These are phyloP conservation scores for Linum lewisii DNA, from an alignment of 345 rosid genomes.

Conservation along the genomic window DNA sequence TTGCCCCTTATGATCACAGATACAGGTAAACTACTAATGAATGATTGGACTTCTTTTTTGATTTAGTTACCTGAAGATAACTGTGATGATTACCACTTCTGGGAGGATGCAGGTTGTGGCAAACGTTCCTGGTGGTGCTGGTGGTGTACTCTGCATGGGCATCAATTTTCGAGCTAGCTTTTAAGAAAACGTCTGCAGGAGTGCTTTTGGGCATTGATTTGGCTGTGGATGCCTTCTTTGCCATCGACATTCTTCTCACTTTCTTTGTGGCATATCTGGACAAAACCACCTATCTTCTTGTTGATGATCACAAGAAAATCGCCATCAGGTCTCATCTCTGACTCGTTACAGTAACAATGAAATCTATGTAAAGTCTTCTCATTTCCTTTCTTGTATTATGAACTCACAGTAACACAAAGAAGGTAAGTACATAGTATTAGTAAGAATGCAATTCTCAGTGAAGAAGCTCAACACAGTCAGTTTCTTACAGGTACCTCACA, in stretches of 20 bases:
- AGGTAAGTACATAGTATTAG: too few relatives aligned
- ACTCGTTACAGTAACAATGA: too few relatives aligned
- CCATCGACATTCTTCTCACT: conserved; percentile 64
- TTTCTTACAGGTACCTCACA: conserved; percentile 42
- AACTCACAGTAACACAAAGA: not conserved
- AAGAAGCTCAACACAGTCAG: not conserved
- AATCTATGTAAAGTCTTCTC: not conserved
- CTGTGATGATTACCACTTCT: too few relatives aligned
- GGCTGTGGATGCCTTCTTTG: conserved; percentile 70
- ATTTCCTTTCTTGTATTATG: not conserved
- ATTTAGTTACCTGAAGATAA: not conserved
- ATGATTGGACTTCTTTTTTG: not conserved
- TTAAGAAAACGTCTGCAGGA: conserved; percentile 45
- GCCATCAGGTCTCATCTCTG: conserved; percentile 33
- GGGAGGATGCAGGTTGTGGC: conserved; percentile 55
- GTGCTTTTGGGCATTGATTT: conserved; percentile 44
- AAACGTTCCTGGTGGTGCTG: conserved; percentile 54
- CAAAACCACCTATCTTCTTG: conserved; percentile 57
- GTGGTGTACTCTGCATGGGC: conserved; percentile 94
- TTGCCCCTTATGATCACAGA: conserved; percentile 81
- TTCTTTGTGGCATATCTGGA: conserved; percentile 91
- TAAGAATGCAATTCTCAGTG: not conserved
- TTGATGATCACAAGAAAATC: conserved; percentile 71
- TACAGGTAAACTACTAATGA: conserved; percentile 42
- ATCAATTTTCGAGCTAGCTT: conserved; percentile 72